Conservation (phyloP, 2,329 filamentous ascomycete species). For the Pleurostoma richardsiae region DNA sequence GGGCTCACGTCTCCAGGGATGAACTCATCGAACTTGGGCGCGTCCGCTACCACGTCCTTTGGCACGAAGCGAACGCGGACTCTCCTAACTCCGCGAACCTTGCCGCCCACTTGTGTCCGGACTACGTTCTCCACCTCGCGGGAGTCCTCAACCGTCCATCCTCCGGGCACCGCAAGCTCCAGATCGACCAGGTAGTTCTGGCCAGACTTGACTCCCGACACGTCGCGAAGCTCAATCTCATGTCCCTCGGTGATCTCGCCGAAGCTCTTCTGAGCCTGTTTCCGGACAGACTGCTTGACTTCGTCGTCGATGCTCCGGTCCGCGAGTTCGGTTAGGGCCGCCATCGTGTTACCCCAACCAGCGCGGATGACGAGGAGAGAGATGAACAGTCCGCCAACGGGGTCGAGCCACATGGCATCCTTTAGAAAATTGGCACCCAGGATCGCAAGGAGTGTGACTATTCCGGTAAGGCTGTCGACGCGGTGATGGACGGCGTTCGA, state of each 20-base stretch:
- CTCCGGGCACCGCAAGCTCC: slow-evolving; percentile 72
- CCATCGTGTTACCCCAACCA: slow-evolving; percentile 78
- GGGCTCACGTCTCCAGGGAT: slow-evolving; percentile 59
- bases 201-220: slow-evolving; percentile 90
- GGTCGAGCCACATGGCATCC: slow-evolving; percentile 88
- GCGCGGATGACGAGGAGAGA: slow-evolving; percentile 90
- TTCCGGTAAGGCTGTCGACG: slow-evolving; percentile 89
- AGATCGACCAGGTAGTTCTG: slow-evolving; percentile 95
- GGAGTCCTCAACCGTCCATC: slow-evolving; percentile 70
- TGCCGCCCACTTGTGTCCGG: slow-evolving; percentile 65
- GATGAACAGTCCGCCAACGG: slow-evolving; percentile 87
- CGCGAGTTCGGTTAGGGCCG: slow-evolving; percentile 82
- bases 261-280: slow-evolving; percentile 58
- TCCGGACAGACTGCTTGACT: slow-evolving; percentile 66
- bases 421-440: slow-evolving; percentile 81
- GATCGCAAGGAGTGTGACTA: slow-evolving; percentile 87
- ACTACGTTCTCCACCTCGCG: slow-evolving; percentile 68
- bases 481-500: slow-evolving; percentile 97
- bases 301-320: slow-evolving; percentile 86
- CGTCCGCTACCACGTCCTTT: slow-evolving; percentile 50
- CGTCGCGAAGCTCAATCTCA: slow-evolving; percentile 65
- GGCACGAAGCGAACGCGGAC: slow-evolving; percentile 81
- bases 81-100: slow-evolving; percentile 77
- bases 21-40: slow-evolving; percentile 70
- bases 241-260: slow-evolving; percentile 45